Percentiles rank a stretch among this genome's conserved stretches.
These are phyloP conservation scores for Komagataea norvegica DNA, from an alignment of 1,139 yeast genomes.

Conservation along the genomic window DNA sequence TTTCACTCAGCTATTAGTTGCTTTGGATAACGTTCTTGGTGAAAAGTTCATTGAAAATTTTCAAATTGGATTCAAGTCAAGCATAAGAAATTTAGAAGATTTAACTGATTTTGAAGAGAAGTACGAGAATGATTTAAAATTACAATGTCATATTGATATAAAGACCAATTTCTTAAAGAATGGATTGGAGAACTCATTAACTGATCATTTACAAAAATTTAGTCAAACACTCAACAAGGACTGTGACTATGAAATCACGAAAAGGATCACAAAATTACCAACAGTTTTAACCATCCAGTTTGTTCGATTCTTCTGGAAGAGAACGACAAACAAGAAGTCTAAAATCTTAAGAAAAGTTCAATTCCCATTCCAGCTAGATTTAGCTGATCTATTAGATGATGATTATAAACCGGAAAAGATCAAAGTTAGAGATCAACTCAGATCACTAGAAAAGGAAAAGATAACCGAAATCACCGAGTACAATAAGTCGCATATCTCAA, in stretches of 20 bases:
- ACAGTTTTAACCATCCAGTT: constrained; percentile 85
- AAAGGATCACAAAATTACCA: constrained; percentile 76
- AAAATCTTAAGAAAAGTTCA: constrained; percentile 91
- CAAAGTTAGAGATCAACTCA: constrained; percentile 70
- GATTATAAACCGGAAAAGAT: constrained; percentile 63
- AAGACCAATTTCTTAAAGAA: constrained; percentile 84
- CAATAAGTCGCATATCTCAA: constrained; percentile 56
- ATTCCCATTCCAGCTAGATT: constrained; percentile 89
- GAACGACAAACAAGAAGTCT: constrained; percentile 85
- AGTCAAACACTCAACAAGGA: constrained; percentile 66
- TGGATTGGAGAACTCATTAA: constrained; percentile 72
- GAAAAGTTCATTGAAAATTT: constrained; percentile 52
- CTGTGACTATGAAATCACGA: constrained; percentile 64
- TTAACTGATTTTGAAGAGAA: constrained; percentile 50
- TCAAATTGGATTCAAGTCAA: constrained; percentile 58
- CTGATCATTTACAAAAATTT: constrained; percentile 72
- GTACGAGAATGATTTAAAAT: constrained; percentile 61
- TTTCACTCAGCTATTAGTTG: constrained; percentile 68
- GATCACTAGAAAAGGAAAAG: constrained; percentile 72
- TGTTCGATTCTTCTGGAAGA: constrained; percentile 93
- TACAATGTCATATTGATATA: constrained; percentile 84
- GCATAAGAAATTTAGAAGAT: constrained; percentile 51
- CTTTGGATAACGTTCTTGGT: constrained; percentile 45
- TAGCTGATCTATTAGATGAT: constrained; percentile 79
- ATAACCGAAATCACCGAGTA: constrained; percentile 70